Conservation (phyloP, 2,329 filamentous ascomycete species). For the Epichloe festucae region DNA sequence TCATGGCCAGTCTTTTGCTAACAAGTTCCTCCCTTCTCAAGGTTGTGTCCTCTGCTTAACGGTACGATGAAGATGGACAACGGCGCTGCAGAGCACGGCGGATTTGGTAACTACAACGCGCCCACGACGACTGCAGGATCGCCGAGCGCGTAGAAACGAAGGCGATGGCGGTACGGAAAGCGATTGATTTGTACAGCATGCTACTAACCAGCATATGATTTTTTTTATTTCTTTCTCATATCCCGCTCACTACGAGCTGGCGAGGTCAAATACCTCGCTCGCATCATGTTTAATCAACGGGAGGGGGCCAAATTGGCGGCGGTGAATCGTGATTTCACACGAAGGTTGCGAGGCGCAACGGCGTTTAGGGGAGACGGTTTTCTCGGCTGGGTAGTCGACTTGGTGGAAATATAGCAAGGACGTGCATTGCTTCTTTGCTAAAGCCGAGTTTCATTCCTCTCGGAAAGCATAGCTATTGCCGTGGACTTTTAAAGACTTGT, state of each 20-base stretch:
- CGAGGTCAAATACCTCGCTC: no score
- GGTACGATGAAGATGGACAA: constrained; percentile 59
- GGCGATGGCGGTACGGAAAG: neutral
- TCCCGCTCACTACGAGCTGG: no score
- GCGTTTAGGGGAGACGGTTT: neutral
- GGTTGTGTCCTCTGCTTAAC: constrained; percentile 74
- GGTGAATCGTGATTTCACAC: no score
- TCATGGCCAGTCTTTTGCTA: constrained; percentile 6
- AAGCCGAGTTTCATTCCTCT: no score
- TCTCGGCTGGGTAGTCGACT: no score
- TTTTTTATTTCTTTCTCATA: no score
- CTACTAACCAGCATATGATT: no score
- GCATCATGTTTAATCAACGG: no score
- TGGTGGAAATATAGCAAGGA: neutral
- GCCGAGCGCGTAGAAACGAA: constrained; percentile 8
- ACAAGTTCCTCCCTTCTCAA: constrained; percentile 23
- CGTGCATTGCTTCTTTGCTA: no score
- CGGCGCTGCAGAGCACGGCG: constrained; percentile 40
- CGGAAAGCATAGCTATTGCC: no score
- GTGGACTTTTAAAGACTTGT: no score
- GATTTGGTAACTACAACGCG: constrained; percentile 43
- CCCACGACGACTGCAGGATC: constrained; percentile 22
- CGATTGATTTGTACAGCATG: neutral
- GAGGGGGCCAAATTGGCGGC: no score
- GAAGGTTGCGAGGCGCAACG: neutral